These are phyloP conservation scores for Lactifluus rugatus DNA, from an alignment of 768 basidiomycete species.

Conservation along the genomic window DNA sequence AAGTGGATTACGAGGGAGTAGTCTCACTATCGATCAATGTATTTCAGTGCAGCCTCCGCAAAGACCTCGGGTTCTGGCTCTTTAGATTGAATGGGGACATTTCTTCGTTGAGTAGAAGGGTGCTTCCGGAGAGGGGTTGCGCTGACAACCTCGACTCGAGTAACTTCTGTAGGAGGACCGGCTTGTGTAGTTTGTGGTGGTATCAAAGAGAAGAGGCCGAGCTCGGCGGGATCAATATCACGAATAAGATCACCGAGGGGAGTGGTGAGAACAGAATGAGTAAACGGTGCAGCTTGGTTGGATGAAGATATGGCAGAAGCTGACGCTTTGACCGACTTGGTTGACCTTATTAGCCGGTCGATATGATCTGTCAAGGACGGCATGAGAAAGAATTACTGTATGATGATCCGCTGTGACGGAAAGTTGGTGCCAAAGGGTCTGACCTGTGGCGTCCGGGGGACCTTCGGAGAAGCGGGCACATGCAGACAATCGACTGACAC, in stretches of 20 bases:
- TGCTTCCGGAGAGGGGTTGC: constrained; percentile 59
- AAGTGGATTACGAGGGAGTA: not conserved
- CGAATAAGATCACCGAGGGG: constrained; percentile 69
- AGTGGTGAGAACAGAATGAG: constrained; percentile 52
- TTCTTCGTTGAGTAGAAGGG: constrained; percentile 30
- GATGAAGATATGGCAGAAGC: constrained; percentile 26
- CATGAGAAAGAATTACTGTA: constrained; percentile 31
- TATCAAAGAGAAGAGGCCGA: constrained; percentile 64
- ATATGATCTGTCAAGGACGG: constrained; percentile 55
- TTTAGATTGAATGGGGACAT: constrained; percentile 25
- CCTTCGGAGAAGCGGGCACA: not conserved
- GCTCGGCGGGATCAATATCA: constrained; percentile 67
- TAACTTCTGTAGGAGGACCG: constrained; percentile 33
- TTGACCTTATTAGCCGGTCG: constrained; percentile 49
- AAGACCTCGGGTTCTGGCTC: constrained; percentile 68
- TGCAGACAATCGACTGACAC: too few species aligned
- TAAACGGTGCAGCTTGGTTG: constrained; percentile 37
- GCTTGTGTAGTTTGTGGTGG: constrained; percentile 23
- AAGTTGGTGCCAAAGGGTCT: not conserved
- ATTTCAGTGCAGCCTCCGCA: constrained; percentile 65
- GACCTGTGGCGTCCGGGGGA: not conserved
- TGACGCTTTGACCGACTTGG: constrained; percentile 42
- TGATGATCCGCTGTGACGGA: too few species aligned
- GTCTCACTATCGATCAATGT: constrained; percentile 67
- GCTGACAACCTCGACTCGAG: constrained; percentile 55